phyloP scores from a whole-genome alignment of 805 yeast species.

The Nakazawaea wickerhamii region DNA sequence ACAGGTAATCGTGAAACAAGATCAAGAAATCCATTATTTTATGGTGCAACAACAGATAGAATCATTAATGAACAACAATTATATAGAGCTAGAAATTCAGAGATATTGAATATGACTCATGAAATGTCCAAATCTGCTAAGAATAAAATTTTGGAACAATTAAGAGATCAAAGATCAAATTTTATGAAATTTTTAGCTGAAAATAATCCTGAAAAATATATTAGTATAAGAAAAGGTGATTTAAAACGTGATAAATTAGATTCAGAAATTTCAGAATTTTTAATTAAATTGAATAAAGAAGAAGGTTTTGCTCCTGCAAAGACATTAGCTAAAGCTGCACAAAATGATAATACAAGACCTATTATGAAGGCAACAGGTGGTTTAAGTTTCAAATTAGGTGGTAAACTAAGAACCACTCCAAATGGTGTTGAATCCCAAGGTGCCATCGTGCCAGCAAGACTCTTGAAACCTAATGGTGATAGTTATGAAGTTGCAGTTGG shows the following conservation, averaged over 20 bases:
- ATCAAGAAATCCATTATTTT: constrained; percentile 15
- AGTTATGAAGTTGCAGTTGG: constrained; percentile 51
- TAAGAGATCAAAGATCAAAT: constrained; percentile 43
- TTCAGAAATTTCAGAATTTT: constrained; percentile 34
- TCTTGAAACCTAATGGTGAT: constrained; percentile 37
- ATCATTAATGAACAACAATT: constrained; percentile 20
- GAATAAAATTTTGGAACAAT: constrained; percentile 30
- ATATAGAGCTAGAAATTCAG: constrained; percentile 22
- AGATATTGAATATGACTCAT: constrained; percentile 25
- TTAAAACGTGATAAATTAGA: constrained; percentile 22
- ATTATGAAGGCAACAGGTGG: constrained; percentile 70
- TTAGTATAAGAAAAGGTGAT: constrained; percentile 23
- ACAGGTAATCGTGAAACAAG: constrained; percentile 18
- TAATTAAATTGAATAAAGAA: constrained; percentile 23
- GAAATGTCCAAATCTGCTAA: constrained; percentile 26
- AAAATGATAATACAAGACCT: constrained; percentile 17
- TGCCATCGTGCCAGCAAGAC: constrained; percentile 64
- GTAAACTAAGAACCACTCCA: constrained; percentile 65
- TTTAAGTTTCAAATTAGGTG: constrained; percentile 60
- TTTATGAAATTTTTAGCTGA: constrained; percentile 51
- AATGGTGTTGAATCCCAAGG: constrained; percentile 54
- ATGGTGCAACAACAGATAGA: constrained; percentile 5
- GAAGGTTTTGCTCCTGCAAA: constrained; percentile 13
- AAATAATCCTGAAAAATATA: constrained; percentile 40
- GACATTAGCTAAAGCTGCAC: constrained; percentile 18